These are phyloP conservation scores for Salinomyces thailandicus DNA, from an alignment of 2,329 filamentous ascomycete genomes.

Conservation along the genomic window DNA sequence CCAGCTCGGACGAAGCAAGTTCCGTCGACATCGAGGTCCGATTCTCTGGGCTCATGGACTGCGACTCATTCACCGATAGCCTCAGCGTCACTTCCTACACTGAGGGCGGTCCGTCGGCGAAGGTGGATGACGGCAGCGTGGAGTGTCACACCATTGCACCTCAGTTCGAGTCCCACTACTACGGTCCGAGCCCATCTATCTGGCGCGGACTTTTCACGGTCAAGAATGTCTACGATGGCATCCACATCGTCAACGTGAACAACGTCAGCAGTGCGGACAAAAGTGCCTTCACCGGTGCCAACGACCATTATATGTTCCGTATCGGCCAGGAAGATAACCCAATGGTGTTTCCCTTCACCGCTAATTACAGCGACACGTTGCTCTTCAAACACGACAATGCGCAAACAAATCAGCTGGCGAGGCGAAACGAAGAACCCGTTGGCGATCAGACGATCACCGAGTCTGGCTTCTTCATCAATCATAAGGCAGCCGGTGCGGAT, in stretches of 20 bases:
- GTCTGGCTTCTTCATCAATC: constrained; percentile 41
- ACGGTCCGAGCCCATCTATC: constrained; percentile 42
- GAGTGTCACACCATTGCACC: constrained; percentile 35
- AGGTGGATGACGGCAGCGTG: constrained; percentile 36
- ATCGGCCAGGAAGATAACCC: constrained; percentile 49
- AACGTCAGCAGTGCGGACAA: constrained; percentile 40
- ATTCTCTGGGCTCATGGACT: constrained; percentile 53
- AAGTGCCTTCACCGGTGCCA: constrained; percentile 37
- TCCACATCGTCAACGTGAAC: constrained; percentile 48
- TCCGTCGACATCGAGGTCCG: constrained; percentile 43
- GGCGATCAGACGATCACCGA: constrained; percentile 22
- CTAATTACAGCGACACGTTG: constrained; percentile 49
- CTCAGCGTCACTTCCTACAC: constrained; percentile 47
- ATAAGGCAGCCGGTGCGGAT: constrained; percentile 51
- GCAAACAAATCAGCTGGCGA: constrained; percentile 7
- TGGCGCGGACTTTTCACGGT: constrained; percentile 47
- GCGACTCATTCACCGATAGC: constrained; percentile 41
- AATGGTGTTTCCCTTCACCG: constrained; percentile 44
- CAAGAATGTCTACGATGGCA: constrained; percentile 48
- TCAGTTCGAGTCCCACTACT: constrained; percentile 30
- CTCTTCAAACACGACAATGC: constrained; percentile 34
- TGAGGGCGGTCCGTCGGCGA: constrained; percentile 33
- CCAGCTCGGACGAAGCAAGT: constrained; percentile 22
- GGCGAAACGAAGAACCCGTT: too few relatives aligned
- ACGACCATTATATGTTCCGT: constrained; percentile 53